Evolutionary conservation across 2,329 filamentous ascomycete genomes (phyloP), one percentile per base, ranked within the genome.

Genomic region (Aspergillus sp.): DNA sequence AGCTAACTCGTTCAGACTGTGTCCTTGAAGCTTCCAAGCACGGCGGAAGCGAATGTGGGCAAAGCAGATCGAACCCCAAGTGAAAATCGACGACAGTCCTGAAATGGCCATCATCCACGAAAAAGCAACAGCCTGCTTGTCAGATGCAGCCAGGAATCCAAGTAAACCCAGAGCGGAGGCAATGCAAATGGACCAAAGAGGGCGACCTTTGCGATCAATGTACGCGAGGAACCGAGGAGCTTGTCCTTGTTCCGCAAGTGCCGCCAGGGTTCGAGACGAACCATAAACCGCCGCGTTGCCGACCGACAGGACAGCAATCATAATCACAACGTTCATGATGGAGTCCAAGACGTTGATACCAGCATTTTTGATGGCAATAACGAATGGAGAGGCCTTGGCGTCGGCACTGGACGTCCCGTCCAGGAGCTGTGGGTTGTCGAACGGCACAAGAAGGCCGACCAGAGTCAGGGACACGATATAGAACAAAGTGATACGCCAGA

Each of bases 291-390:
- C 86, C 6, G 90, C 93, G 72, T 96, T 96, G 52, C 91, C 91
- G 54, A 96, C 92, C 0, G 90, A 95, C 19, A 96, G 76, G 19
- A 96, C 91, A 17, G 92, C 88, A 56, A 95, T 84, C 66, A 96
- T 84, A 68, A 96, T 96, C 55, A 96, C 90, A n/a, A 84, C 85
- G 71, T 97, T 96, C 88, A 96, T 95, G 49, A 96, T 82, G 0
- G 88, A 92, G 2, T 90, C 90, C 2, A 96, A 81, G 2, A 87
- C 86, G 40, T 82, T 75, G 62, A 96, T 95, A 8, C 89, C 87
- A 1, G 91, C 90, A 57, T 91, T 87, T 60, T 88, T 79, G 61
- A 96, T 95, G 56, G 92, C 90, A 63, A 96, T 95, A 62, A 96
- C 92, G 69, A 96, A 96, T 1, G 93, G 93, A 2, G 90, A 95